phyloP scores from a whole-genome alignment of 805 yeast genomes.

The Metschnikowia koreensis region DNA sequence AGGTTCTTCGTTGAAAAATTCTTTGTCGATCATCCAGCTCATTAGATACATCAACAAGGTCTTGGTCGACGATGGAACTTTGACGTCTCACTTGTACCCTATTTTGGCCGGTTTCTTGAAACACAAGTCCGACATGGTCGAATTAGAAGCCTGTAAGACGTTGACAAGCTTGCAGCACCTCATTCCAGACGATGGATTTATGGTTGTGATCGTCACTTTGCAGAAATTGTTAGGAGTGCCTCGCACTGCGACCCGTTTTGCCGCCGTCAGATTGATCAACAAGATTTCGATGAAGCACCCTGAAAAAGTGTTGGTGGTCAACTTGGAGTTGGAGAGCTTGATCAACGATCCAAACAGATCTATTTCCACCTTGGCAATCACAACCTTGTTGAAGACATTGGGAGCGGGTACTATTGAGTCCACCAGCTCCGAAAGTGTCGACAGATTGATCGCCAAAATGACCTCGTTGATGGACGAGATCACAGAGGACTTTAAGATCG shows the following conservation, averaged over 20 bases:
- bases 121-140: constrained; percentile 85
- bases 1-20: constrained; percentile 62
- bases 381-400: constrained; percentile 93
- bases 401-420: constrained; percentile 55
- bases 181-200: constrained; percentile 62
- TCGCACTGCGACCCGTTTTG: constrained; percentile 83
- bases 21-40: constrained; percentile 81
- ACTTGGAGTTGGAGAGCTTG: constrained; percentile 79
- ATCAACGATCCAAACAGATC: constrained; percentile 88
- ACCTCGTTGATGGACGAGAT: constrained; percentile 88
- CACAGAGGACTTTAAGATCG: constrained; percentile 91
- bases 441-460: constrained; percentile 83
- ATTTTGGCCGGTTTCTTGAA: constrained; percentile 68
- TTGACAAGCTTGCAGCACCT: constrained; percentile 52
- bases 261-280: constrained; percentile 89
- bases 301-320: constrained; percentile 73
- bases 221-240: constrained; percentile 82
- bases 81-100: constrained; percentile 58
- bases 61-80: constrained; percentile 66
- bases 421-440: constrained; percentile 61
- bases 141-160: constrained; percentile 86
- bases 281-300: constrained; percentile 81
- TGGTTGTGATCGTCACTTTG: constrained; percentile 68
- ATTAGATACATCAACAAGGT: constrained; percentile 78
- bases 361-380: constrained; percentile 94